These are phyloP conservation scores for Aspergillus spinulosporus DNA, from an alignment of 2,329 filamentous ascomycete species.

Conservation along the genomic window DNA sequence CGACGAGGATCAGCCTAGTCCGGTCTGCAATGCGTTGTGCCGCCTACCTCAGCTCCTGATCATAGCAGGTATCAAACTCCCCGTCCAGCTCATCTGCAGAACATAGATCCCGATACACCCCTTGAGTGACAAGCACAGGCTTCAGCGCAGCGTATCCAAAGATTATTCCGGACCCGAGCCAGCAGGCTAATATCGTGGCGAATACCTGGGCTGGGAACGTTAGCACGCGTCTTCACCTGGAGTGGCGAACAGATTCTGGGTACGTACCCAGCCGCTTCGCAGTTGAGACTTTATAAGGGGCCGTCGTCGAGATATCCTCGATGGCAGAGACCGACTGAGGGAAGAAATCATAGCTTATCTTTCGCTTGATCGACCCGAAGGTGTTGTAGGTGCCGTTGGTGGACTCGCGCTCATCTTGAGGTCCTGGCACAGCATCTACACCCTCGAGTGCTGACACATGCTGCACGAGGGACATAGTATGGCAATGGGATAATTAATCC, in stretches of 20 bases:
- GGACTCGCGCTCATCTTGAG: conserved; percentile 21
- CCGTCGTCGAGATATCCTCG: conserved; percentile 47
- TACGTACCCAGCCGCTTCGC: conserved; percentile 35
- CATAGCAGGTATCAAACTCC: conserved; percentile 56
- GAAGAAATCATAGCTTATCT: conserved; percentile 46
- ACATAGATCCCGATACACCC: conserved; percentile 69
- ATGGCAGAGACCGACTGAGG: conserved; percentile 37
- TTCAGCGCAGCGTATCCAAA: conserved; percentile 87
- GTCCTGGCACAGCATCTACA: conserved; percentile 43
- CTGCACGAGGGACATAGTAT: conserved; percentile 53
- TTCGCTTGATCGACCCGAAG: conserved; percentile 24
- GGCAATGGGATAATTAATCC: background rate
- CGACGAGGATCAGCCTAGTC: conserved; percentile 5
- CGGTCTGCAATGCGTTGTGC: background rate
- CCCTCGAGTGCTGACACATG: conserved; percentile 54
- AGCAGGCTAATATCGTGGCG: conserved; percentile 68
- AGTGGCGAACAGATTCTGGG: background rate
- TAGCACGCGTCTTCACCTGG: background rate
- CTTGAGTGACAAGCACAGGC: conserved; percentile 71
- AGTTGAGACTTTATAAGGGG: conserved; percentile 52
- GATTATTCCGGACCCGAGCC: conserved; percentile 74
- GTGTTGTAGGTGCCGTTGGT: conserved; percentile 10
- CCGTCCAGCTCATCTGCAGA: conserved; percentile 49
- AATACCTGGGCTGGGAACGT: conserved; percentile 56
- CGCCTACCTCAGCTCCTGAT: conserved; percentile 56